These are phyloP conservation scores for Mycena belliarum DNA, from an alignment of 768 basidiomycete genomes.

Conservation along the genomic window DNA sequence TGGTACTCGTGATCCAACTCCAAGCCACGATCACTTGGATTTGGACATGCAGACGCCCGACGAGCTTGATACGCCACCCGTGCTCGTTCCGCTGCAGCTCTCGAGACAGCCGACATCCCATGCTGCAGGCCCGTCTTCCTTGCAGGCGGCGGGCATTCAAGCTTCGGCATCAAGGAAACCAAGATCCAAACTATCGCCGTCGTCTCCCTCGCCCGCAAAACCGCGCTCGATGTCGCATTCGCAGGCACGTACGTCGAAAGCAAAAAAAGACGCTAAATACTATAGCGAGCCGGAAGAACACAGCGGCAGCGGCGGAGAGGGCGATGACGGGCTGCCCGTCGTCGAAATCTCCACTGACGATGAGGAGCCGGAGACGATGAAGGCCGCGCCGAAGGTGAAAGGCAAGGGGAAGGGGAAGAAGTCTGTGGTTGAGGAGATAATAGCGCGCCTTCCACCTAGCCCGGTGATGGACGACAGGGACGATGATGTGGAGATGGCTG, in stretches of 20 bases:
- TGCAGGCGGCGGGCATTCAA: not conserved
- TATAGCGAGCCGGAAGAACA: conserved; percentile 5
- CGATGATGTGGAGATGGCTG: conserved; percentile 33
- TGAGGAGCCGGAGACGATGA: conserved; percentile 29
- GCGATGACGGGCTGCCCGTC: conserved; percentile 32
- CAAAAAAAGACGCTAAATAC: not conserved
- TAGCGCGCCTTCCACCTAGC: not conserved
- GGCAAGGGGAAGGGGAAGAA: conserved; percentile 14
- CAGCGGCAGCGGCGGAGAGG: not conserved
- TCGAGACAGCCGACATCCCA: conserved; percentile 4
- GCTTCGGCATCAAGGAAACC: conserved; percentile 4
- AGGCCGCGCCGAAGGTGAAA: conserved; percentile 19
- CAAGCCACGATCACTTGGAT: not conserved
- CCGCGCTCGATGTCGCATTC: conserved; percentile 9
- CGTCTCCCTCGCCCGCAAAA: conserved; percentile 3
- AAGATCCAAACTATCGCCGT: not conserved
- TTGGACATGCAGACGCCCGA: not conserved
- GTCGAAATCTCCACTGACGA: conserved; percentile 46
- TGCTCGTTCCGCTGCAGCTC: not conserved
- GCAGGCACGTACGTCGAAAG: not conserved
- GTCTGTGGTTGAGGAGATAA: conserved; percentile 1
- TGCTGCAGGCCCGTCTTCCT: conserved; percentile 1
- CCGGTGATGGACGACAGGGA: conserved; percentile 8
- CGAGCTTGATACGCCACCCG: conserved; percentile 1
- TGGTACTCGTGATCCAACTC: conserved; percentile 9